These are phyloP conservation scores for Zangia roseola DNA, from an alignment of 768 basidiomycete species.

Conservation along the genomic window DNA sequence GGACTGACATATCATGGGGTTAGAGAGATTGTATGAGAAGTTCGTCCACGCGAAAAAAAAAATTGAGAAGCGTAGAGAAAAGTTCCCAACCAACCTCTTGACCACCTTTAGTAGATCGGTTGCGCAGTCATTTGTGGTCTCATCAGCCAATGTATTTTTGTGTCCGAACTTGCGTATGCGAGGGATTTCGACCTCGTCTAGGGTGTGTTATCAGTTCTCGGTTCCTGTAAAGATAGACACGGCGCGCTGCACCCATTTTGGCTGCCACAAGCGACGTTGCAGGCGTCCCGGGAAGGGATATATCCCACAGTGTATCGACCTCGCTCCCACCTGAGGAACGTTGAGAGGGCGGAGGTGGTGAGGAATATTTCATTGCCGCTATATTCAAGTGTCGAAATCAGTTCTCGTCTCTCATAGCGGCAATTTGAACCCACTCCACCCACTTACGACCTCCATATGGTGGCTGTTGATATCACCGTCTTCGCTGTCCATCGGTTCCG, in stretches of 20 bases:
- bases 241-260: conserved; percentile 46
- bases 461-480: conserved; percentile 45
- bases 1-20: conserved; percentile 27
- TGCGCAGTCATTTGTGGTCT: not conserved
- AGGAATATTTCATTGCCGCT: conserved; percentile 41
- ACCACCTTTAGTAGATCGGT: conserved; percentile 12
- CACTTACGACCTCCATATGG: conserved; percentile 59
- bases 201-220: conserved; percentile 2
- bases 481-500: conserved; percentile 34
- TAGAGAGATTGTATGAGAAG: conserved; percentile 22
- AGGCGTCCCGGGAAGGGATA: conserved; percentile 47
- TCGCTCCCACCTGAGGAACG: conserved; percentile 42
- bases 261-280: conserved; percentile 39
- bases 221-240: not conserved
- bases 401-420: not conserved
- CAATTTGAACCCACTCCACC: conserved; percentile 53
- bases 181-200: conserved; percentile 56
- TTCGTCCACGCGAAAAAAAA: conserved; percentile 17
- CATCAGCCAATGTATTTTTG: conserved; percentile 13
- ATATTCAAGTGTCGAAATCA: conserved; percentile 6
- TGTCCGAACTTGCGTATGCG: conserved; percentile 47
- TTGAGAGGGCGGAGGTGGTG: conserved; percentile 36
- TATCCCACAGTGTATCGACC: conserved; percentile 51
- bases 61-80: conserved; percentile 10
- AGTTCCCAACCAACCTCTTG: conserved; percentile 23